These are phyloP conservation scores for Russula sp. DNA, from an alignment of 768 basidiomycete species.

Conservation along the genomic window DNA sequence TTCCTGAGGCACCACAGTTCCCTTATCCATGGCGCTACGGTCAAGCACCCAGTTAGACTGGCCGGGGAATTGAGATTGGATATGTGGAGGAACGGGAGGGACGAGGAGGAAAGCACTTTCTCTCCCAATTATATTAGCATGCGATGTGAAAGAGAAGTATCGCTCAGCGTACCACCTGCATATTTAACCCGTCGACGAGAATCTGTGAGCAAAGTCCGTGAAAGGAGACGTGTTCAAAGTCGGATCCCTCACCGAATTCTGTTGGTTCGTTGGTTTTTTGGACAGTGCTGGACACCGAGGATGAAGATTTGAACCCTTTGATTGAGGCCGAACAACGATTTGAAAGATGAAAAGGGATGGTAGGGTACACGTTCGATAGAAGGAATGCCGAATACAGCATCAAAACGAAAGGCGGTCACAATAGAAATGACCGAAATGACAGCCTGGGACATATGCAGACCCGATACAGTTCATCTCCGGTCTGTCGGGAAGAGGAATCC, in stretches of 20 bases:
- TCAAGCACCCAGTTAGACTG: background rate
- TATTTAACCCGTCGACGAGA: conserved; percentile 13
- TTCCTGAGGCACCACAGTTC: conserved; percentile 12
- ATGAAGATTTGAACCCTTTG: too few species aligned
- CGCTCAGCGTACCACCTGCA: background rate
- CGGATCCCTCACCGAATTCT: background rate
- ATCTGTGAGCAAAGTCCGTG: background rate
- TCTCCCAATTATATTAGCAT: too few species aligned
- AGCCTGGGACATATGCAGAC: too few species aligned
- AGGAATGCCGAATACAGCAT: too few species aligned
- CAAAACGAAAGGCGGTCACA: too few species aligned
- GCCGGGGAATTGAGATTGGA: background rate
- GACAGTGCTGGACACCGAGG: too few species aligned
- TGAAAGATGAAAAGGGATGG: too few species aligned
- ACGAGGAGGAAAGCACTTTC: background rate
- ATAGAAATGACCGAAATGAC: too few species aligned
- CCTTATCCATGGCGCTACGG: background rate
- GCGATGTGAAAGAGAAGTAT: background rate
- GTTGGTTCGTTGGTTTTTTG: background rate
- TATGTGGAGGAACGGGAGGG: background rate
- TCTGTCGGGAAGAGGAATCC: too few species aligned
- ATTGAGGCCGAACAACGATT: too few species aligned
- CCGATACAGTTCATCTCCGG: too few species aligned
- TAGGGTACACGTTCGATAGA: too few species aligned
- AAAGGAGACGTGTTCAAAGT: background rate